Base-by-base conservation (phyloP, 2,329 filamentous ascomycete species). In the Cercospora sp. region DNA sequence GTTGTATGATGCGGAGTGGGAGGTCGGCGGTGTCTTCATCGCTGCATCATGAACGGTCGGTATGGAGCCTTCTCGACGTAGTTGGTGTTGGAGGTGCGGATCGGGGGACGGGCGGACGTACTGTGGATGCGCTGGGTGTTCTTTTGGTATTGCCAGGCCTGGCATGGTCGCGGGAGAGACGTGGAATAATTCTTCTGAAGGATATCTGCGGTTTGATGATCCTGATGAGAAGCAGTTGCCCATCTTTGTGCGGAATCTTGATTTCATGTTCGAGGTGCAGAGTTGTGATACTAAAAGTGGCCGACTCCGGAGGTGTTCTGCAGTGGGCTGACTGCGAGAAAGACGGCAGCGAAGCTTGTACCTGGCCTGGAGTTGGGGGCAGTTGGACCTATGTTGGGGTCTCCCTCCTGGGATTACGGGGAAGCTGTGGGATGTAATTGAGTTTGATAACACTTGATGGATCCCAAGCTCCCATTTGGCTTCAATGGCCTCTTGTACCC, bases 71-170 rank as follows among this genome's bases (percentile, higher is more conserved):
- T 58, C 16, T 58, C 31, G 28, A 36, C 28, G 28, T 31, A 31
- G 18, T 33, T 31, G 18, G 4, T 53, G 20, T 33, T 58, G 28
- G 3, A 28, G 18, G 20, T 59, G 55, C 31, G 28, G 55, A 31
- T 59, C 28, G 16, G 12, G 51, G 33, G 53, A 23, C 23, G 23
- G 20, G 23, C 62, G 62, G 33, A 64, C 62, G 53, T 64, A 64
- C 62, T 64, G 48, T 64, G 62, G 62, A 64, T 64, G 62, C 18
- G 62, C 51, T 9, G 62, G 62, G 40, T 64, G 62, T 28, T 58
- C 51, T 20, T 42, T 58, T 7, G 62, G 62, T 9, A 64, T 57
- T 9, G 36, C 53, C 53, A 64, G 33, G 51, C 12, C 40, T 23
- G 62, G 62, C 51, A 64, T 64, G 16, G 53, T 64, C 13, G 53